Percentiles rank a stretch among this genome's conserved stretches.
Evolutionary conservation across 2,329 filamentous ascomycete genomes (phyloP).

Genomic region (Plenodomus tracheiphilus): DNA sequence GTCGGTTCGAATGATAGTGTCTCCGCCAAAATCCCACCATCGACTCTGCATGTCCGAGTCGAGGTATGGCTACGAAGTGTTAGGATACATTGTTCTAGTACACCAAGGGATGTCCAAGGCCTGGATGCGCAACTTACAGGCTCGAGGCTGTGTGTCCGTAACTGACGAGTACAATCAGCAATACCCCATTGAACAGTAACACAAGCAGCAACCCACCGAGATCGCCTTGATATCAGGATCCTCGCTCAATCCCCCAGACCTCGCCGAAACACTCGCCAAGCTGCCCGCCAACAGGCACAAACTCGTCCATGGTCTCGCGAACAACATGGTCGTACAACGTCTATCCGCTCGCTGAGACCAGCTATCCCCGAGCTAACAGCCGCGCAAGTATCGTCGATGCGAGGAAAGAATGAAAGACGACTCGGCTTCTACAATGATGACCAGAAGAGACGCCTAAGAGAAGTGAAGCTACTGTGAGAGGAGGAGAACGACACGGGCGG

Average conservation of each 20-base stretch:
- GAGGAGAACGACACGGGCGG: conserved; percentile 27
- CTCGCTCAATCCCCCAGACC: conserved; percentile 37
- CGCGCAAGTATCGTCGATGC: conserved; percentile 6
- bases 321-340: conserved; percentile 35
- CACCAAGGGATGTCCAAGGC: not conserved
- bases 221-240: conserved; percentile 64
- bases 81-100: conserved; percentile 7
- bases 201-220: conserved; percentile 55
- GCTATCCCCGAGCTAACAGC: conserved; percentile 16
- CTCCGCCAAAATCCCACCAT: conserved; percentile 98
- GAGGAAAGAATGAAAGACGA: conserved; percentile 31
- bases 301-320: conserved; percentile 40
- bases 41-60: conserved; percentile 97
- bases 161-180: conserved; percentile 53
- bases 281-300: conserved; percentile 45
- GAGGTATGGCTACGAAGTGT: conserved; percentile 74
- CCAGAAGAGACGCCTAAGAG: conserved; percentile 8
- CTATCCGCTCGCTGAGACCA: conserved; percentile 15
- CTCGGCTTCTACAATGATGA: conserved; percentile 27
- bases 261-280: conserved; percentile 30
- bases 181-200: conserved; percentile 1
- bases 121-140: conserved; percentile 63
- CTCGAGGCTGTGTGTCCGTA: conserved; percentile 83
- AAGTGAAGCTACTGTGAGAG: conserved; percentile 25
- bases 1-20: conserved; percentile 79